Percentiles rank a stretch among this genome's conserved stretches.
phyloP scores from a whole-genome alignment of 345 rosid species.

The Abelmoschus esculentus region DNA sequence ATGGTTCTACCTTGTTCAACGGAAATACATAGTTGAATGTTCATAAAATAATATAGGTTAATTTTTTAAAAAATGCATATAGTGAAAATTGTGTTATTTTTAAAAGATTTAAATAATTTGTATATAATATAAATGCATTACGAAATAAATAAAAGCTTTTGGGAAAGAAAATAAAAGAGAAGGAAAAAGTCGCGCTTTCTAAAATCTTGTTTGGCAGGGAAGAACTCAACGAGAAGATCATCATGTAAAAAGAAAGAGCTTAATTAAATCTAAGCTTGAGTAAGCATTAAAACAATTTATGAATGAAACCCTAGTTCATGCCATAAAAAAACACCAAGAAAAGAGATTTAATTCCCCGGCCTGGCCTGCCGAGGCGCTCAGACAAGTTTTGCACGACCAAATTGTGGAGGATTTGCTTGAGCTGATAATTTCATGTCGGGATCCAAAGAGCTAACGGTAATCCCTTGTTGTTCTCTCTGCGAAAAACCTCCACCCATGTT shows the following conservation, averaged over 20 bases:
- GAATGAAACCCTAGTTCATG: conserved; percentile 12
- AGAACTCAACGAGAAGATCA: not conserved
- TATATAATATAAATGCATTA: too few relatives aligned
- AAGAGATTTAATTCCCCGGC: not conserved
- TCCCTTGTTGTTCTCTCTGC: conserved; percentile 19
- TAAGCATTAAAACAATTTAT: not conserved
- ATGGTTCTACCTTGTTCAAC: too few relatives aligned
- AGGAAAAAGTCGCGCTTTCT: too few relatives aligned
- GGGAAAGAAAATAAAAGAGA: too few relatives aligned
- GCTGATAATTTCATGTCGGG: conserved; percentile 22
- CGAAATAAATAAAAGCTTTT: too few relatives aligned
- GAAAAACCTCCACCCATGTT: conserved; percentile 23
- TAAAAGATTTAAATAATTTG: too few relatives aligned
- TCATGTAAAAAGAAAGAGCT: not conserved
- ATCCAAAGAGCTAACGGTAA: conserved; percentile 19
- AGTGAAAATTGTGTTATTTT: not conserved
- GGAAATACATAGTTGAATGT: too few relatives aligned
- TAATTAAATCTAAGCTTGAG: not conserved
- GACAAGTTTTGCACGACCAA: conserved; percentile 16
- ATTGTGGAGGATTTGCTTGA: conserved; percentile 17
- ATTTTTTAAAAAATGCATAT: not conserved
- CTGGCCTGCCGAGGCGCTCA: not conserved
- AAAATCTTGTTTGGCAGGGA: not conserved
- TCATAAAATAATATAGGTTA: too few relatives aligned
- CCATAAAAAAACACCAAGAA: not conserved